Conservation (phyloP, 2,329 filamentous ascomycete species). For the Apiospora marii region DNA sequence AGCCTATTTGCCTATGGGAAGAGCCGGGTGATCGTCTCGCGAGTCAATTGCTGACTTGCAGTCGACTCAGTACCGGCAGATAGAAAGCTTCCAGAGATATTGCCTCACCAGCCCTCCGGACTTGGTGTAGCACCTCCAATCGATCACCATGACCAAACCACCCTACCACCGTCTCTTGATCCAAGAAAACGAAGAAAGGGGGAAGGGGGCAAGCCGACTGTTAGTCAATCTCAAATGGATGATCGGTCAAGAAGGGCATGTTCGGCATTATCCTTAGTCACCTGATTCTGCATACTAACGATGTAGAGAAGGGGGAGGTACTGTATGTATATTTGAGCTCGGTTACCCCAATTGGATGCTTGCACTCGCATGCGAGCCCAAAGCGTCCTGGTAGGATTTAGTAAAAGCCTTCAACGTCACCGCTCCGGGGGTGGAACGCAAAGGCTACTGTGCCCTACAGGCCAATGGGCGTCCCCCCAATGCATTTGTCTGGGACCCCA, state of each 20-base stretch:
- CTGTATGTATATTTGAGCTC: conserved; percentile 9
- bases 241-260: conserved; percentile 14
- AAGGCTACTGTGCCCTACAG: not conserved
- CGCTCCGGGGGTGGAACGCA: conserved; percentile 8
- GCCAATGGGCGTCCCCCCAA: not conserved
- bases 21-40: conserved; percentile 7
- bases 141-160: not conserved
- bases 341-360: not conserved
- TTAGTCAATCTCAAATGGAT: conserved; percentile 3
- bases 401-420: conserved; percentile 12
- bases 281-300: not conserved
- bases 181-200: not conserved
- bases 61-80: not conserved
- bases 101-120: not conserved
- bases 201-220: not conserved
- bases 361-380: conserved; percentile 6
- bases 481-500: conserved; percentile 11
- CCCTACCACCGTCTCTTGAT: not conserved
- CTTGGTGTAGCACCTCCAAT: not conserved
- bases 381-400: conserved; percentile 15
- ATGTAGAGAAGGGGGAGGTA: not conserved
- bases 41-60: conserved; percentile 14
- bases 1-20: conserved; percentile 1
- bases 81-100: not conserved
- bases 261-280: conserved; percentile 11